A percentile compares a stretch with the other conserved stretches of the same genome.
phyloP scores from a whole-genome alignment of 768 basidiomycete genomes.

The Xerocomellus chrysenteron region DNA sequence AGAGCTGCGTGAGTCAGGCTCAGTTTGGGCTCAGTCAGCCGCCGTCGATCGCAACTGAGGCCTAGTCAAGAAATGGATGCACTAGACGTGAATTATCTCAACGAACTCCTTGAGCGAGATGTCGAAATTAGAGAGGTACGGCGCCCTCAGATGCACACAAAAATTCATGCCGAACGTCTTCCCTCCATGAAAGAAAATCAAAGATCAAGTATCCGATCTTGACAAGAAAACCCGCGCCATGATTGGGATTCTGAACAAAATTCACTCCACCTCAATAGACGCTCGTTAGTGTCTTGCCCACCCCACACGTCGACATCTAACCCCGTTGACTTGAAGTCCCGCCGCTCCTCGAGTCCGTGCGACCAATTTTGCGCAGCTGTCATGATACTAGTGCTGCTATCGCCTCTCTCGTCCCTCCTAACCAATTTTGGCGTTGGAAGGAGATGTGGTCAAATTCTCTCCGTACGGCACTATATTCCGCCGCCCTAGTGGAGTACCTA shows the following conservation, averaged over 20 bases:
- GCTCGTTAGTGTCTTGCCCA: constrained; percentile 45
- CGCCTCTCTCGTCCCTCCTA: constrained; percentile 59
- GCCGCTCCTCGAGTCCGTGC: constrained; percentile 53
- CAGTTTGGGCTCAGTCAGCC: constrained; percentile 3
- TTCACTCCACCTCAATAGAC: constrained; percentile 68
- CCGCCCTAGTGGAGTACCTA: constrained; percentile 66
- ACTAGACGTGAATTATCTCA: constrained; percentile 55
- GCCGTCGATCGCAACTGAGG: neutral
- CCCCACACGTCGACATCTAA: constrained; percentile 11
- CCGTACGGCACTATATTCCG: constrained; percentile 63
- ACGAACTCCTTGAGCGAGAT: constrained; percentile 60
- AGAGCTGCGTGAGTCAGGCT: neutral
- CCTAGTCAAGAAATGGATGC: constrained; percentile 47
- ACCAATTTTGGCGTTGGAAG: constrained; percentile 84
- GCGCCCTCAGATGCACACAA: neutral
- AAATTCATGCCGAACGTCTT: constrained; percentile 1
- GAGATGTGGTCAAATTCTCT: constrained; percentile 78
- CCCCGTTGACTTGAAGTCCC: constrained; percentile 46
- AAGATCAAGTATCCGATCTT: constrained; percentile 67
- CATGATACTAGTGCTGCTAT: constrained; percentile 48
- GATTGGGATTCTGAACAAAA: constrained; percentile 73
- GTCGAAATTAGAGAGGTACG: constrained; percentile 63
- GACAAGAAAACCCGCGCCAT: constrained; percentile 75
- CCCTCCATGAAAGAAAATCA: constrained; percentile 61
- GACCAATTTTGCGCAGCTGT: constrained; percentile 56